Percentiles rank a stretch among this genome's conserved stretches.
Evolutionary conservation across 2,329 filamentous ascomycete species (phyloP).

Genomic region (Aspergillus sp.): DNA sequence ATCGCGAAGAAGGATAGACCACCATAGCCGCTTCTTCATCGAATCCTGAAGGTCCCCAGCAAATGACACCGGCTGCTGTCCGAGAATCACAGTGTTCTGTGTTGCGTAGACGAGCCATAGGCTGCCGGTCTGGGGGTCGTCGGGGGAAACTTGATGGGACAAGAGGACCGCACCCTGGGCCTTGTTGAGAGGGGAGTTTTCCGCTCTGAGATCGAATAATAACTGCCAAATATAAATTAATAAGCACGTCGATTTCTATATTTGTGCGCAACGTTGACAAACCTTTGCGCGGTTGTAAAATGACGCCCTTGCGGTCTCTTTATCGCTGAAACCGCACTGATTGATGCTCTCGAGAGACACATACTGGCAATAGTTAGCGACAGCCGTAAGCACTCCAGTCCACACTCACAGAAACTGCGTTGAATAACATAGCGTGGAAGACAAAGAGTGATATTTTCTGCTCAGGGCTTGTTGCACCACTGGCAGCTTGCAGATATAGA

Average conservation of each 20-base stretch:
- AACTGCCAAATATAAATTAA: background rate
- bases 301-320: background rate
- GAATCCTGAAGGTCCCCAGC: background rate
- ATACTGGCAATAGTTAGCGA: background rate
- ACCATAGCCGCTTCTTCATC: constrained; percentile 7
- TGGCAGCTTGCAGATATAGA: background rate
- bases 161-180: constrained; percentile 9
- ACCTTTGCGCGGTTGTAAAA: constrained; percentile 11
- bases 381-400: background rate
- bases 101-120: constrained; percentile 6
- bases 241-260: background rate
- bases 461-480: background rate
- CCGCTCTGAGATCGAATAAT: constrained; percentile 3
- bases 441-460: constrained; percentile 10
- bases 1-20: constrained; percentile 8
- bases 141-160: constrained; percentile 3
- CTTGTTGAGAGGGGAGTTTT: background rate
- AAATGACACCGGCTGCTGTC: constrained; percentile 2
- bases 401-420: background rate
- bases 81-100: constrained; percentile 5
- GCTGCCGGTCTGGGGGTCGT: constrained; percentile 6
- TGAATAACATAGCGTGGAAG: constrained; percentile 8
- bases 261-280: too few relatives aligned
- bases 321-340: constrained; percentile 6
- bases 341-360: constrained; percentile 5